A percentile compares a stretch with the other conserved stretches of the same genome.
Evolutionary conservation across 331 rosid genomes (phyloP).

Genomic region (Cydonia oblonga): DNA sequence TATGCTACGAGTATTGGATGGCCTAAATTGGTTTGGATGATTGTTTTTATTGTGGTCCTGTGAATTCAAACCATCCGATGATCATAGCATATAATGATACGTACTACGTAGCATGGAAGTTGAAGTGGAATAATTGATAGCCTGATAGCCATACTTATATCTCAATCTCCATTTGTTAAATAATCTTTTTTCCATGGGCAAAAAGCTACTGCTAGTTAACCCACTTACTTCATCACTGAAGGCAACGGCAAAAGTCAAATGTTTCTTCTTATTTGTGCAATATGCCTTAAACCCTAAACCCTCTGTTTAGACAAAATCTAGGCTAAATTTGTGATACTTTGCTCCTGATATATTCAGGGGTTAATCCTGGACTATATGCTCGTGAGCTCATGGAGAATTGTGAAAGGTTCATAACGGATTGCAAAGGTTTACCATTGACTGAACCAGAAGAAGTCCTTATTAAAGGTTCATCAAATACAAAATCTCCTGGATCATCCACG

Average conservation of each 20-base stretch:
- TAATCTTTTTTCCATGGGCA: neutral
- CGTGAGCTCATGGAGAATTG: conserved; percentile 58
- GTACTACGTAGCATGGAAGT: too few species aligned
- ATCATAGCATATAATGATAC: too few species aligned
- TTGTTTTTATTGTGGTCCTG: too few species aligned
- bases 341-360: conserved; percentile 26
- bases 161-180: neutral
- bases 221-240: neutral
- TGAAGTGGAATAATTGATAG: neutral
- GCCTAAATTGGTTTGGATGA: too few species aligned
- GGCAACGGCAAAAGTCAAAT: neutral
- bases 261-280: neutral
- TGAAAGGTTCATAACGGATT: conserved; percentile 30
- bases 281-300: neutral
- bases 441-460: conserved; percentile 48
- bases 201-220: neutral
- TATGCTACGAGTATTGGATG: too few species aligned
- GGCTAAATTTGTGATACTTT: neutral
- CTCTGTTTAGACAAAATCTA: neutral
- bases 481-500: conserved; percentile 49
- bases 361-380: conserved; percentile 34
- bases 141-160: neutral
- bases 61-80: too few species aligned
- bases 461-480: conserved; percentile 38
- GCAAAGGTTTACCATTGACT: conserved; percentile 18